These are phyloP conservation scores for Naganishia vaughanmartiniae DNA, from an alignment of 768 basidiomycete species.

Conservation along the genomic window DNA sequence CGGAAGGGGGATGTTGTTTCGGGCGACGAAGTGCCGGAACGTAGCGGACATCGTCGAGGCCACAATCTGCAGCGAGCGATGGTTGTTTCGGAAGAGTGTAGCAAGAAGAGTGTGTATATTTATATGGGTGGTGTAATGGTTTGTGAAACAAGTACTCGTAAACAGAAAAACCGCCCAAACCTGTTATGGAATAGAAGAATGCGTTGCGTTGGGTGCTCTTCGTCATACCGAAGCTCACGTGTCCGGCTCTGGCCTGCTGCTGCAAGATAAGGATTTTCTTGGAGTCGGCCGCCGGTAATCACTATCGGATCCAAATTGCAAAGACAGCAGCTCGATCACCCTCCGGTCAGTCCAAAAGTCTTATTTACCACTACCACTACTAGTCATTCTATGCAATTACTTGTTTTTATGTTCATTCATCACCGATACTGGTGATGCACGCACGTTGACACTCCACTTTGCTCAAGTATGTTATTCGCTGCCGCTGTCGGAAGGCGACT, in stretches of 20 bases:
- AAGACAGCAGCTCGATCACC: neutral
- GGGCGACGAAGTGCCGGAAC: slow-evolving; percentile 3
- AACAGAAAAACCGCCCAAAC: too few relatives aligned
- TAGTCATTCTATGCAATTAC: too few relatives aligned
- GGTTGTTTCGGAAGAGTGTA: neutral
- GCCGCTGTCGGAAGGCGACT: neutral
- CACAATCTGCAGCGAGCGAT: too few relatives aligned
- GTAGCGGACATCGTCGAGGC: slow-evolving; percentile 7
- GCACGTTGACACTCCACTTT: neutral
- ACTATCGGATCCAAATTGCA: neutral
- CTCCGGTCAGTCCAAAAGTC: neutral
- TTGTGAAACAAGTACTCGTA: too few relatives aligned
- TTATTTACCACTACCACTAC: neutral
- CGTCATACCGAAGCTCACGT: neutral
- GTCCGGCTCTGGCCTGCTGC: too few relatives aligned
- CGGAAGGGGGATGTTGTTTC: slow-evolving; percentile 18
- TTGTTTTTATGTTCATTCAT: neutral
- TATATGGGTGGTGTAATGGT: neutral
- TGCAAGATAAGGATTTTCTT: neutral
- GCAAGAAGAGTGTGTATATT: neutral
- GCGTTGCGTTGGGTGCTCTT: neutral
- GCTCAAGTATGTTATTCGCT: neutral
- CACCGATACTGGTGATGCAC: neutral
- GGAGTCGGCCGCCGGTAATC: neutral
- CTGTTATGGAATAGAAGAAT: neutral